phyloP scores from a whole-genome alignment of 1,284 basidiomycete species.

The Boletus smithii region DNA sequence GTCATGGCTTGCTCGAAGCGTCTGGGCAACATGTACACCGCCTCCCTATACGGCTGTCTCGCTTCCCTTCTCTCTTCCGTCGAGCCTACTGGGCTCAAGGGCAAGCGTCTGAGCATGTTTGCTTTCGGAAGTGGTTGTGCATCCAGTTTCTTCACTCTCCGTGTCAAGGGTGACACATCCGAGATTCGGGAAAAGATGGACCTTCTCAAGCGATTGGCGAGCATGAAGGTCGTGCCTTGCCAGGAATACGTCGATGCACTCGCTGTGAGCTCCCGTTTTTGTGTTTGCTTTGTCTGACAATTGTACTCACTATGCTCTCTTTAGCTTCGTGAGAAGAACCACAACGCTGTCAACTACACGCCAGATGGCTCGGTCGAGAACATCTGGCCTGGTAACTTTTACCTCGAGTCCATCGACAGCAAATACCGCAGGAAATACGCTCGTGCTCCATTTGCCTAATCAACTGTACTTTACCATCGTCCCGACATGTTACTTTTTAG shows the following conservation, averaged over 20 bases:
- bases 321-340: slow-evolving; percentile 93
- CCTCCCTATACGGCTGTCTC: slow-evolving; percentile 92
- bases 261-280: slow-evolving; percentile 46
- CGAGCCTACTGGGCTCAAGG: slow-evolving; percentile 61
- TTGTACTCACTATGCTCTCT: slow-evolving; percentile 4
- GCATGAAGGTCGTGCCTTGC: slow-evolving; percentile 90
- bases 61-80: slow-evolving; percentile 76
- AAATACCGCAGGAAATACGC: slow-evolving; percentile 92
- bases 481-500: not conserved
- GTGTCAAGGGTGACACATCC: slow-evolving; percentile 81
- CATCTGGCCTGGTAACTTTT: slow-evolving; percentile 93
- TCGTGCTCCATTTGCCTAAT: slow-evolving; percentile 47
- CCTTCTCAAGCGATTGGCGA: slow-evolving; percentile 71
- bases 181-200: slow-evolving; percentile 80
- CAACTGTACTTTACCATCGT: slow-evolving; percentile 2
- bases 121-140: slow-evolving; percentile 94
- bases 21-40: slow-evolving; percentile 98
- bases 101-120: slow-evolving; percentile 88
- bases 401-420: slow-evolving; percentile 88
- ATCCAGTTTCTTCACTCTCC: slow-evolving; percentile 85
- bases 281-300: not conserved
- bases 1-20: slow-evolving; percentile 81
- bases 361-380: slow-evolving; percentile 87
- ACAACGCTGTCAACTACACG: slow-evolving; percentile 85
- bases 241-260: slow-evolving; percentile 80